phyloP scores from a whole-genome alignment of 306 rosid species.

The Amphicarpaea edgeworthii region DNA sequence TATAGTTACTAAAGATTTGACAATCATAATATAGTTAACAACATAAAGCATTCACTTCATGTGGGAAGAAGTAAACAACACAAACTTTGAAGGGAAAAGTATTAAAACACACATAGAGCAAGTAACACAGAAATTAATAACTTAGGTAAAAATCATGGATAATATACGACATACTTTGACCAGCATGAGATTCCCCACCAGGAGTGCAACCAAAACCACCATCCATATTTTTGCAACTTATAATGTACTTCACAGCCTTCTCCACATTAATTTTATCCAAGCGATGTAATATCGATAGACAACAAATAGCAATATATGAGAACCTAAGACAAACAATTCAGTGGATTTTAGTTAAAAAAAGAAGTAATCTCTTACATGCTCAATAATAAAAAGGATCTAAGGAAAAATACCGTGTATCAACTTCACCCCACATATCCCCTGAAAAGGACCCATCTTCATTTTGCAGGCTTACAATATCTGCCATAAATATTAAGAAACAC shows the following conservation, averaged over 20 bases:
- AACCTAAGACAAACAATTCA: slow-evolving; percentile 60
- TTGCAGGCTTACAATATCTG: slow-evolving; percentile 84
- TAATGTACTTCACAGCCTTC: slow-evolving; percentile 80
- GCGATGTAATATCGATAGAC: slow-evolving; percentile 66
- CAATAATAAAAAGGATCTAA: slow-evolving; percentile 28
- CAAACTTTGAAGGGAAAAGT: slow-evolving; percentile 3
- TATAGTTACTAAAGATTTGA: too few relatives aligned
- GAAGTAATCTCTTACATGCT: slow-evolving; percentile 5
- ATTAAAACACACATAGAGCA: slow-evolving; percentile 3
- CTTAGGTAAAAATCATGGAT: not conserved
- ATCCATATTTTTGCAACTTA: slow-evolving; percentile 90
- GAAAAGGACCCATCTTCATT: slow-evolving; percentile 95
- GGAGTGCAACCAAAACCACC: slow-evolving; percentile 97
- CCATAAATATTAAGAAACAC: slow-evolving; percentile 54
- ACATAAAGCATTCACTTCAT: not conserved
- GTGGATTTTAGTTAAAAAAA: slow-evolving; percentile 14
- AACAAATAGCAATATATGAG: slow-evolving; percentile 80
- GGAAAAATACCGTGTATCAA: slow-evolving; percentile 74
- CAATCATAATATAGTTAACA: too few relatives aligned
- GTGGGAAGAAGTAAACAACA: not conserved
- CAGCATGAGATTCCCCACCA: slow-evolving; percentile 95
- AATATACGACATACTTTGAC: slow-evolving; percentile 72
- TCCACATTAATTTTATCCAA: slow-evolving; percentile 82
- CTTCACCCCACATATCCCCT: slow-evolving; percentile 94
- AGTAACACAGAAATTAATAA: slow-evolving; percentile 27